Percentiles rank a stretch among this genome's conserved stretches.
Conservation (phyloP, 2,329 filamentous ascomycete species). For the Sodiomyces alkalinus region DNA sequence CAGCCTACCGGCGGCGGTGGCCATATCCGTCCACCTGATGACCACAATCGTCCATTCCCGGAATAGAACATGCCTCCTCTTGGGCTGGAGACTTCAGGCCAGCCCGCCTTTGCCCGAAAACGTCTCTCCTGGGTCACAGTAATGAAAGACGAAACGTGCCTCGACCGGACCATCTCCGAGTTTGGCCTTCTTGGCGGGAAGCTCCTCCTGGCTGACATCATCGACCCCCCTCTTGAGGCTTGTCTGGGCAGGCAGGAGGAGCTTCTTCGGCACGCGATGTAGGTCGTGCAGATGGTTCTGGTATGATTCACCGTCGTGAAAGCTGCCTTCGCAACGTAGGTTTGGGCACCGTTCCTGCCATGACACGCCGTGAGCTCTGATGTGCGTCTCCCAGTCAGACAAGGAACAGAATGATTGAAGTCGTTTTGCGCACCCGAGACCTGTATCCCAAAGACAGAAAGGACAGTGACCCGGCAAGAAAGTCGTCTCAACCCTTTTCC, state of each 20-base stretch:
- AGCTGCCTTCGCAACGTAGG: neutral
- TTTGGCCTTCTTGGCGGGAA: neutral
- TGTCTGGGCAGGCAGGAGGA: neutral
- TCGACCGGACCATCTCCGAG: neutral
- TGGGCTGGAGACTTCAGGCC: neutral
- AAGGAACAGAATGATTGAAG: neutral
- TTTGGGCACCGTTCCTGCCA: neutral
- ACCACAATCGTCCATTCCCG: neutral
- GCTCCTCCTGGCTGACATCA: neutral
- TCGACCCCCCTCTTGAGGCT: neutral
- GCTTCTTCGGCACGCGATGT: neutral
- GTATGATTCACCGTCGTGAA: neutral
- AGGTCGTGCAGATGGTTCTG: neutral
- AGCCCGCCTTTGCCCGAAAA: neutral
- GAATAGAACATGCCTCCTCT: neutral
- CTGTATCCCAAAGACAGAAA: neutral
- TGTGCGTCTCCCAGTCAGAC: neutral
- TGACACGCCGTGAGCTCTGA: neutral
- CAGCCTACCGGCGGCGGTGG: neutral
- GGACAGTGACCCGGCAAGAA: neutral
- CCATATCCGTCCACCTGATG: neutral
- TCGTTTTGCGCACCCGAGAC: neutral
- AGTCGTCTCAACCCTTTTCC: neutral
- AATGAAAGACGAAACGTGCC: neutral
- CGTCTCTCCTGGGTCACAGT: neutral